Evolutionary conservation across 495 filamentous ascomycete species (phyloP).

Genomic region (Trichoderma reesei): DNA sequence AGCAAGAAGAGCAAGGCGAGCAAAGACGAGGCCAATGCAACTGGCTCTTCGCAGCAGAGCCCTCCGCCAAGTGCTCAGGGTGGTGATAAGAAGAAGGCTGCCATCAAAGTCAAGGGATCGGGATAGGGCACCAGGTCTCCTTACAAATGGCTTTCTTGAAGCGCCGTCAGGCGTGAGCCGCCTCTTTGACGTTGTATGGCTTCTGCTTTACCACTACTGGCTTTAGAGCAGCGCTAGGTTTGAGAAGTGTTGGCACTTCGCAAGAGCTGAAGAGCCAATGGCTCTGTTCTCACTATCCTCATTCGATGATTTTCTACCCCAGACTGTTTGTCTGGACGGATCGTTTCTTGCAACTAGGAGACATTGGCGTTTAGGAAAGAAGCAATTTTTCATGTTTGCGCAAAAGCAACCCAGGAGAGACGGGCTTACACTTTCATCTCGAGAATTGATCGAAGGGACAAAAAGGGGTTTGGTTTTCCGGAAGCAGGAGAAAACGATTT

Average conservation of each 20-base stretch:
- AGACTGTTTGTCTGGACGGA: background rate
- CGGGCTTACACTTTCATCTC: background rate
- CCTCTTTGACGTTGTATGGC: background rate
- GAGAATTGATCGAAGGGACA: background rate
- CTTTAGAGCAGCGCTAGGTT: background rate
- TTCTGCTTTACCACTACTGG: too few species aligned
- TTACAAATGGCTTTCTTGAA: background rate
- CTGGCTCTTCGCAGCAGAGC: background rate
- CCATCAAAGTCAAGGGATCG: background rate
- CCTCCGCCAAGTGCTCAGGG: conserved; percentile 3
- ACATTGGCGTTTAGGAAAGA: background rate
- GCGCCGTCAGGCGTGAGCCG: background rate
- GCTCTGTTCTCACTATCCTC: background rate
- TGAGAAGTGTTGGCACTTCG: background rate
- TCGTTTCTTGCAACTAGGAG: background rate
- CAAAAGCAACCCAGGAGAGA: background rate
- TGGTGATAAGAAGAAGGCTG: background rate
- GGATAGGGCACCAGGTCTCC: background rate
- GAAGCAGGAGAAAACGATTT: background rate
- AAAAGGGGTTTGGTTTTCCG: background rate
- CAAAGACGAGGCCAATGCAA: background rate
- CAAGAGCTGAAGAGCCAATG: background rate
- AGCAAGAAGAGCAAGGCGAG: conserved; percentile 9
- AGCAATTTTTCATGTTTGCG: background rate
- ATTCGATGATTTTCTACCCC: background rate